A percentile compares a stretch with the other conserved stretches of the same genome.
These are phyloP conservation scores for Ophiostoma quercus DNA, from an alignment of 2,329 filamentous ascomycete species.

Conservation along the genomic window DNA sequence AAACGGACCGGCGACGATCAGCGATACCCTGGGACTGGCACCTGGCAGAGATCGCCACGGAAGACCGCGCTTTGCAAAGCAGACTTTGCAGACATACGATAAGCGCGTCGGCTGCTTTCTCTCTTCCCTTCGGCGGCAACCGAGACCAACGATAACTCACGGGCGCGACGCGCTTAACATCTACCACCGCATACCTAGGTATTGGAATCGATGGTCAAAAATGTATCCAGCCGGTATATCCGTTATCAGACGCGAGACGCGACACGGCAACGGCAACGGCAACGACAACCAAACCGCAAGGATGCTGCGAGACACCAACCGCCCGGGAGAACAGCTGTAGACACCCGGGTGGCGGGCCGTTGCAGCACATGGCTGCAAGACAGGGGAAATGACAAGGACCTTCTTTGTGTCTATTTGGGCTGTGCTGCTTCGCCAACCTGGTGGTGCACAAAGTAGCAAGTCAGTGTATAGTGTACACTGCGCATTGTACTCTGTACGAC, in stretches of 20 bases:
- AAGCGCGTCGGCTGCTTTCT: background rate
- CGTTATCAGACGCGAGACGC: background rate
- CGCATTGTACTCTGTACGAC: background rate
- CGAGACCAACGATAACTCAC: too few relatives aligned
- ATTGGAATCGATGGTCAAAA: too few relatives aligned
- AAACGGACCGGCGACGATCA: background rate
- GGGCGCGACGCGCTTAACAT: background rate
- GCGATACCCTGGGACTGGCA: background rate
- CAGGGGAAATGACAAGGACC: background rate
- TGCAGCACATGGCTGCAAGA: constrained; percentile 3
- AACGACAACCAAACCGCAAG: background rate
- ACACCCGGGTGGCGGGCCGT: constrained; percentile 4
- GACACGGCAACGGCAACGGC: background rate
- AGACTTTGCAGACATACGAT: background rate
- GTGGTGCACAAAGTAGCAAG: background rate
- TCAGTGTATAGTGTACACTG: background rate
- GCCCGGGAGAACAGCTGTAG: constrained; percentile 6
- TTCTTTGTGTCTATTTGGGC: background rate
- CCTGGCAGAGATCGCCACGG: background rate
- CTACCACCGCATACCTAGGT: background rate
- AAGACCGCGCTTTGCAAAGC: background rate
- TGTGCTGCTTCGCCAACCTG: background rate
- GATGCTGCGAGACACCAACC: background rate
- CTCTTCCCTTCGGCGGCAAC: too few relatives aligned
- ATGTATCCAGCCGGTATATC: background rate